These are phyloP conservation scores for Novymonas esmeraldas DNA, from an alignment of 208 protist species.

Conservation along the genomic window DNA sequence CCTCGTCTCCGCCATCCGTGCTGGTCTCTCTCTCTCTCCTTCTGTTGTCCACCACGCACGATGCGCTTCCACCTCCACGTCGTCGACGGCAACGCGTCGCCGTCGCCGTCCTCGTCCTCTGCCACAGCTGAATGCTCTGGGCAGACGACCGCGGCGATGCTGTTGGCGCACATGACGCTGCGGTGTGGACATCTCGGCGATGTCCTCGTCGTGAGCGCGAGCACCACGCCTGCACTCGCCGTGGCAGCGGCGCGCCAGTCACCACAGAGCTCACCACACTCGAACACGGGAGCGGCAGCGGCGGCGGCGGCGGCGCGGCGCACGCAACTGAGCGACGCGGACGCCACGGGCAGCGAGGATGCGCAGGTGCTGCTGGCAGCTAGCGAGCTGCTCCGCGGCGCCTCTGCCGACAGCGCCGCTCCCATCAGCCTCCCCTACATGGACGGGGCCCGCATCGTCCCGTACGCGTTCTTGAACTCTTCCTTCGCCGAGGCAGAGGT, in stretches of 20 bases:
- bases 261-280: neutral
- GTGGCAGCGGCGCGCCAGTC: slow-evolving; percentile 10
- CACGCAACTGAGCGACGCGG: slow-evolving; percentile 4
- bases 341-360: slow-evolving; percentile 21
- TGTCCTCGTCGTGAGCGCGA: slow-evolving; percentile 67
- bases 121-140: slow-evolving; percentile 1
- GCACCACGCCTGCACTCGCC: slow-evolving; percentile 31
- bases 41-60: neutral
- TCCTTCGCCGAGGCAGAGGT: slow-evolving; percentile 53
- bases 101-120: neutral
- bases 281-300: neutral
- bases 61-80: slow-evolving; percentile 76
- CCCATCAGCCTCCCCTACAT: slow-evolving; percentile 9
- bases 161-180: slow-evolving; percentile 78
- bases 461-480: slow-evolving; percentile 54
- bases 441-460: slow-evolving; percentile 16
- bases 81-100: slow-evolving; percentile 48
- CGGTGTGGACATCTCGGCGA: slow-evolving; percentile 65
- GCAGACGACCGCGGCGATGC: slow-evolving; percentile 36
- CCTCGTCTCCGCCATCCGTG: neutral
- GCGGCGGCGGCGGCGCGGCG: neutral
- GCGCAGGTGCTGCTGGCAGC: slow-evolving; percentile 28
- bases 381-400: slow-evolving; percentile 9
- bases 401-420: neutral
- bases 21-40: neutral